Evolutionary conservation across 768 basidiomycete species (phyloP), one percentile per base, ranked within the genome.

Genomic region (Daedaleopsis sinensis): DNA sequence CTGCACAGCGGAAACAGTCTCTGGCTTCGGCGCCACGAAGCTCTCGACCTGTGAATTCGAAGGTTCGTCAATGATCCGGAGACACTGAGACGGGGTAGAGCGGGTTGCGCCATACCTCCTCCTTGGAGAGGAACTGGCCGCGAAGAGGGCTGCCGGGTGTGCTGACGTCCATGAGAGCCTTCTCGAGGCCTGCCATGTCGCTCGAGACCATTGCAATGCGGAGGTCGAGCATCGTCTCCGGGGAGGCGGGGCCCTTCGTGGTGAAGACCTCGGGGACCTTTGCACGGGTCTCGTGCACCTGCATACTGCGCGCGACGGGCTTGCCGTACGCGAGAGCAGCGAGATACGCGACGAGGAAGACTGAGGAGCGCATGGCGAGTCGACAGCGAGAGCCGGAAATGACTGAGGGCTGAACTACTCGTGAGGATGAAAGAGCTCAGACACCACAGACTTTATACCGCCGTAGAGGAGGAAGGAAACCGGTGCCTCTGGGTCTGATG

Each of bases 41-140:
- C 42, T 58, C 19, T 70, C 71, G 11, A 69, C 70, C 73, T 76
- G 38, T 16, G n/a, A 11, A 49, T 24, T 15, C 7, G 23, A 16
- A 11, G 10, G 13, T 23, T n/a, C 15, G 23, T 49, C 23, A 49
- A 21, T 49, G 16, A 3, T 27, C 37, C 50, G 35, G 8, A 18
- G 23, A 36, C 43, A 18, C 24, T 18, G 23, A 11, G 19, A 35
- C 11, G 23, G 13, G 23, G 47, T 19, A 11, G 18, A 18, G 39
- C 18, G 18, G 19, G 21, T 35, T 18, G 12, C 44, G 32, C 35
- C 65, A 21, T 61, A 80, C 78, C 71, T 79, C 72, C 13, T 75
- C 78, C 64, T 72, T 69, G 57, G 65, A 73, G 39, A 80, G 59
- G 55, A 76, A 75, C 63, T 78, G 71, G 16, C 78, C 75, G 63